phyloP scores from a whole-genome alignment of 106 monocot species.

The Iris macrosiphon region DNA sequence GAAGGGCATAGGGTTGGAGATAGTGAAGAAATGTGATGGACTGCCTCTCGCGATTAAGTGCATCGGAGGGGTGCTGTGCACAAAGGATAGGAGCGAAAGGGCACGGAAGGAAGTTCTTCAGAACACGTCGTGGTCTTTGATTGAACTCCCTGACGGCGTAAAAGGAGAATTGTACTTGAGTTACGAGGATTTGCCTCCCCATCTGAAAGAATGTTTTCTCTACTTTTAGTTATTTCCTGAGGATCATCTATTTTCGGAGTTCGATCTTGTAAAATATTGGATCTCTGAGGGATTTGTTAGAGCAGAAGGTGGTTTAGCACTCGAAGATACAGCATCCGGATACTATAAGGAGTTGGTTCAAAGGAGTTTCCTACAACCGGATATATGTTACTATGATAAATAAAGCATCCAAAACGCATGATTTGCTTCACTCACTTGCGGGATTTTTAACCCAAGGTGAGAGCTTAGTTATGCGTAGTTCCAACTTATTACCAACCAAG shows the following conservation, averaged over 20 bases:
- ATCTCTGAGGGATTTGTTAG: no score
- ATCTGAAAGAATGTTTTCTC: conserved; percentile 21
- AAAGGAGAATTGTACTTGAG: conserved; percentile 8
- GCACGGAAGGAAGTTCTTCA: conserved; percentile 10
- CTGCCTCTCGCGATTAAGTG: conserved; percentile 16
- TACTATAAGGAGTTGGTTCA: conserved; percentile 2
- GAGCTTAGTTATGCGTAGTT: background rate
- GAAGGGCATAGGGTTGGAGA: background rate
- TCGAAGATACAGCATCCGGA: background rate
- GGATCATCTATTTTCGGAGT: background rate
- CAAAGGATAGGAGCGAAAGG: background rate
- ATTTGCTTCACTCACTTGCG: conserved; percentile 11
- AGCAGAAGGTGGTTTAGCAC: no score
- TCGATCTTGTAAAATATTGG: background rate
- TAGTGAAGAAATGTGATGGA: conserved; percentile 12
- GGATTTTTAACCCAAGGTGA: background rate
- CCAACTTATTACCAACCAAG: background rate
- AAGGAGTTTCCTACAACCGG: conserved; percentile 6
- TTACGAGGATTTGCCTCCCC: conserved; percentile 4
- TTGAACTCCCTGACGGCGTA: background rate
- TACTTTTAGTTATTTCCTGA: conserved; percentile 23
- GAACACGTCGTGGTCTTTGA: background rate
- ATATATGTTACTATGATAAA: background rate
- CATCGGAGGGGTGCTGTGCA: background rate
- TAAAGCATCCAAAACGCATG: conserved; percentile 4